Base-by-base conservation (phyloP, 1,139 yeast genomes). In the Lodderomyces theae region DNA sequence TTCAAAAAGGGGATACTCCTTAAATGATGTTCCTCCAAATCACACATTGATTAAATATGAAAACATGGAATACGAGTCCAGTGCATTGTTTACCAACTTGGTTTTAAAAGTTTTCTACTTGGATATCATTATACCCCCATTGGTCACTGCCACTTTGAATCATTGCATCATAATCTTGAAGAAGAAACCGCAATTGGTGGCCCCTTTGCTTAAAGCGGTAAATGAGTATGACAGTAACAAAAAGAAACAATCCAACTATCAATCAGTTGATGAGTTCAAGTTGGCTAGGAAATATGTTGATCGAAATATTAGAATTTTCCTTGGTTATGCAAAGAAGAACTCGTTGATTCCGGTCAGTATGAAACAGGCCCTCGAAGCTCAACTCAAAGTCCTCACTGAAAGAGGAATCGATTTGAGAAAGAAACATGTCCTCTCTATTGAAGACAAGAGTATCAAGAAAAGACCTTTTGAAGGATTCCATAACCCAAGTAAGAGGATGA, bases 11-110 rank as follows among this genome's bases (percentile, higher is more conserved):
- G 40, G 41, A 13, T 76, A 82, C 36, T 82, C 86, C 16, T 65
- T 86, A 37, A 61, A 79, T 3, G 64, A 76, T 42, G 81, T 88
- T 1, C 77, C 78, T 18, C 69, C 79, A 2, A 72, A 69, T 42
- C 97, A 90, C 57, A 77, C 90, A 1, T 74, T 88, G 38, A 72
- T 90, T 38, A 77, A 77, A 44, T 69, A 66, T 40, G 58, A 67
- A 34, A 53, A 54, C 42, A 63, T 88, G 50, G 89, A 85, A 51
- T 78, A 84, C 7, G 96, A 90, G 58, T 85, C 92, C 0, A 74
- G 73, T 41, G 81, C 77, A 2, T 66, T 86, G 39, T 66, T 92
- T 38, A 96, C 88, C 49, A 96, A 88, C 51, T 61, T 79, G 38
- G 60, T 90, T 30, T 64, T 88, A 38, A 66, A 70, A 37, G 67